Conservation (phyloP, 208 protist species). For the Wallacemonas collosoma region DNA sequence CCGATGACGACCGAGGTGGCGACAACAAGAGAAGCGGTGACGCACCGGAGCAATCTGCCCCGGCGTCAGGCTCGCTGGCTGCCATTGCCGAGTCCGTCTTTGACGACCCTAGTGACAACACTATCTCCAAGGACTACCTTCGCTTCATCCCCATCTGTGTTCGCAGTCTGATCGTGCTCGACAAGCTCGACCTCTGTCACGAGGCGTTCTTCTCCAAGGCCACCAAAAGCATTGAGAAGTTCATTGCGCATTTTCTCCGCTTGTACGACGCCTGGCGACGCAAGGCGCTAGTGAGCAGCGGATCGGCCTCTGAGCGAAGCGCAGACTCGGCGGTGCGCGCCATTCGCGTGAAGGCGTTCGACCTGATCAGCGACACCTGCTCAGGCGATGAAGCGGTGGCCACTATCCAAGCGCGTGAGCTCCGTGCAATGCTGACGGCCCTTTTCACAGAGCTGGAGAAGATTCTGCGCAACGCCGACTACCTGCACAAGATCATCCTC, state of each 20-base stretch:
- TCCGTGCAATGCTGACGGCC: slow-evolving; percentile 66
- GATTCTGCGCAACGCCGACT: slow-evolving; percentile 80
- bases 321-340: slow-evolving; percentile 54
- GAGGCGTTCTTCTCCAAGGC: slow-evolving; percentile 74
- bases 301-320: slow-evolving; percentile 21
- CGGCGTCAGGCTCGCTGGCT: slow-evolving; percentile 30
- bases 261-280: slow-evolving; percentile 79
- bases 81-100: slow-evolving; percentile 47
- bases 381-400: slow-evolving; percentile 79
- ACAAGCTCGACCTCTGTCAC: slow-evolving; percentile 64
- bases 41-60: background rate
- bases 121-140: slow-evolving; percentile 54
- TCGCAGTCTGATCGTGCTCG: slow-evolving; percentile 60
- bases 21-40: background rate
- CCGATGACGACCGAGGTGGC: background rate
- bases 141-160: slow-evolving; percentile 82
- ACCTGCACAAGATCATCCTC: slow-evolving; percentile 68
- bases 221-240: slow-evolving; percentile 61
- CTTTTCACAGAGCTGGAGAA: slow-evolving; percentile 84
- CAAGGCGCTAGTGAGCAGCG: slow-evolving; percentile 35
- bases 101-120: slow-evolving; percentile 61
- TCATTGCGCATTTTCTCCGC: slow-evolving; percentile 70
- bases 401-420: slow-evolving; percentile 54
- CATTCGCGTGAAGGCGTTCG: slow-evolving; percentile 56
- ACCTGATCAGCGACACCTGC: slow-evolving; percentile 52